These are phyloP conservation scores for Xylariaceae sp. DNA, from an alignment of 2,329 filamentous ascomycete species.

Conservation along the genomic window DNA sequence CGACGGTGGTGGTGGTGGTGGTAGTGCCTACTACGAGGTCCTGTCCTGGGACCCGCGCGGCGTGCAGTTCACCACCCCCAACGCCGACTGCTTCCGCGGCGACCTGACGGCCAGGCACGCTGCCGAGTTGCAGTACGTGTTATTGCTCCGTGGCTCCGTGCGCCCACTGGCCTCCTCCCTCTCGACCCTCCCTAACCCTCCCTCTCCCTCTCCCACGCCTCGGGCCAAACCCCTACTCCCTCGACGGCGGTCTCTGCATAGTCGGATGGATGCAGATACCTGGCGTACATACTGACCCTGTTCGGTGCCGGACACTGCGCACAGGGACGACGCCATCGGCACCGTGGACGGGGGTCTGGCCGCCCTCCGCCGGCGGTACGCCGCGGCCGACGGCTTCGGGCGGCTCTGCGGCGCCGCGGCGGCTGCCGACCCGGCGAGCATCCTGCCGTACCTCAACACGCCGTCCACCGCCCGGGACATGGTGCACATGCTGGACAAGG, in stretches of 20 bases:
- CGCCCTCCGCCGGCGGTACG: slow-evolving; percentile 20
- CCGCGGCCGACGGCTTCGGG: slow-evolving; percentile 19
- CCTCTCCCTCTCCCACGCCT: too few species aligned
- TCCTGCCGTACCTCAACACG: slow-evolving; percentile 28
- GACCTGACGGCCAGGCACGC: slow-evolving; percentile 23
- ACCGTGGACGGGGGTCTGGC: slow-evolving; percentile 9
- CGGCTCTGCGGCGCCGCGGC: slow-evolving; percentile 21
- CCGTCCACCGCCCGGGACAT: slow-evolving; percentile 35
- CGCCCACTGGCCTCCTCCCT: too few species aligned
- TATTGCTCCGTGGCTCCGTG: too few species aligned
- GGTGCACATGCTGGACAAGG: slow-evolving; percentile 35
- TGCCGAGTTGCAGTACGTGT: slow-evolving; percentile 15
- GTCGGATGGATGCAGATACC: too few species aligned
- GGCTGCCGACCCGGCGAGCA: slow-evolving; percentile 16
- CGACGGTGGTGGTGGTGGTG: neutral
- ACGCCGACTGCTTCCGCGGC: slow-evolving; percentile 29
- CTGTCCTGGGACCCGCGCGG: slow-evolving; percentile 39
- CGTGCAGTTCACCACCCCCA: slow-evolving; percentile 28
- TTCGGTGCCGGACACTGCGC: too few species aligned
- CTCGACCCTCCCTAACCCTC: too few species aligned
- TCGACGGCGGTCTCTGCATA: too few species aligned
- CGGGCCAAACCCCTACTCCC: too few species aligned
- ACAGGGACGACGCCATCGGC: slow-evolving; percentile 26
- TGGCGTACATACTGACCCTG: too few species aligned
- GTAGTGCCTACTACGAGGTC: slow-evolving; percentile 26